A percentile compares a stretch with the other conserved stretches of the same genome.
Evolutionary conservation across 768 basidiomycete species (phyloP).

Genomic region (Leucocoprinus leucothites): DNA sequence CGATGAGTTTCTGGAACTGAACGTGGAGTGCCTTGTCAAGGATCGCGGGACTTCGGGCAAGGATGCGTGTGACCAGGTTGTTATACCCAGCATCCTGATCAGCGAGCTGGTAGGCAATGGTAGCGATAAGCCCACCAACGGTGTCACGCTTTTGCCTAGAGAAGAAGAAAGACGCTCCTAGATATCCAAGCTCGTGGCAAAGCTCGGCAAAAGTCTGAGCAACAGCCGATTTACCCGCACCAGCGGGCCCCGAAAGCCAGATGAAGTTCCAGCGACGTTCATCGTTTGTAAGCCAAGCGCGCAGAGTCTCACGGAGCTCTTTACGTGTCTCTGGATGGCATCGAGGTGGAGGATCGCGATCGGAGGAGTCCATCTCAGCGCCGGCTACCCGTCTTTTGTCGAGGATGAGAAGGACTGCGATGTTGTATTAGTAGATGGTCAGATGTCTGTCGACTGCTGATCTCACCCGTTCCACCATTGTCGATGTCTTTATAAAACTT

Average conservation of each 20-base stretch:
- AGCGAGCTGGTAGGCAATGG: constrained; percentile 6
- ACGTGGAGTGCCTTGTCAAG: not conserved
- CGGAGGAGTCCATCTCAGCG: not conserved
- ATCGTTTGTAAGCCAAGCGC: not conserved
- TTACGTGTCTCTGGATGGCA: not conserved
- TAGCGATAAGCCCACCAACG: not conserved
- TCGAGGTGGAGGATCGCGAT: not conserved
- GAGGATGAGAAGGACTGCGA: too few species aligned
- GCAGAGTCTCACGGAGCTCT: not conserved
- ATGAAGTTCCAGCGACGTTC: not conserved
- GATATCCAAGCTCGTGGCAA: not conserved
- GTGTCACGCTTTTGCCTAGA: not conserved
- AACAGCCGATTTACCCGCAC: constrained; percentile 11
- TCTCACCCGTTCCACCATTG: too few species aligned
- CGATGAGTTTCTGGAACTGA: not conserved
- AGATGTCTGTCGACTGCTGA: too few species aligned
- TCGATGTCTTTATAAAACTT: too few species aligned
- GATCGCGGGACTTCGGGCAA: not conserved
- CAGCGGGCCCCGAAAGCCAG: constrained; percentile 2
- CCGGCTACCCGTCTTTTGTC: not conserved
- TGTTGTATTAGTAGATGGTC: too few species aligned
- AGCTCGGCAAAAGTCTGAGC: constrained; percentile 3
- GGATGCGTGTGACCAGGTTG: not conserved
- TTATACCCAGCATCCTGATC: not conserved
- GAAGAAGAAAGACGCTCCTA: constrained; percentile 10